These are phyloP conservation scores for Rhizoctonia solani DNA, from an alignment of 1,284 basidiomycete species.

Conservation along the genomic window DNA sequence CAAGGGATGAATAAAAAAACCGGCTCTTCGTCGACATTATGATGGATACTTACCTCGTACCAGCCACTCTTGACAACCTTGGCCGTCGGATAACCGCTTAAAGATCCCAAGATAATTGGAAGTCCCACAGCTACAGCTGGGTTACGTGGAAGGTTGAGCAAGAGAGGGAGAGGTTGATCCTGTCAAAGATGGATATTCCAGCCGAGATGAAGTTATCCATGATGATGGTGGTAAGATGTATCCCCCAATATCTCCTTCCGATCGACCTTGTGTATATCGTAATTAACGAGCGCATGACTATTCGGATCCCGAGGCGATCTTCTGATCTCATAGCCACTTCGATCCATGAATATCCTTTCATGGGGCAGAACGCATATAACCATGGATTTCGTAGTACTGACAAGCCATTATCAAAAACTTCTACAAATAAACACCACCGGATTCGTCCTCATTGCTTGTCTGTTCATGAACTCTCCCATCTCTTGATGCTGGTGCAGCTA, in stretches of 20 bases:
- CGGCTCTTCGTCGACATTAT: too few species aligned
- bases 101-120: constrained; percentile 60
- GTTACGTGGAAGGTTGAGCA: constrained; percentile 62
- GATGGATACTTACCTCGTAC: constrained; percentile 63
- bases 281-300: background rate
- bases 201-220: constrained; percentile 31
- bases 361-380: constrained; percentile 11
- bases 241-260: background rate
- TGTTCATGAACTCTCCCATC: background rate
- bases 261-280: background rate
- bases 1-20: background rate
- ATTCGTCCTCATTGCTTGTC: background rate
- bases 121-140: constrained; percentile 64
- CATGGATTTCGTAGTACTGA: background rate
- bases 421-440: constrained; percentile 6
- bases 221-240: background rate
- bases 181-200: constrained; percentile 42
- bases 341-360: background rate
- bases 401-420: background rate
- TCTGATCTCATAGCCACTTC: constrained; percentile 28
- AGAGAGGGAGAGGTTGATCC: constrained; percentile 51
- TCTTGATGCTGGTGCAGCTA: constrained; percentile 9
- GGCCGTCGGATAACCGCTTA: constrained; percentile 57
- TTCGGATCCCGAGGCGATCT: background rate
- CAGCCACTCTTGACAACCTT: constrained; percentile 56